phyloP scores from a whole-genome alignment of 2,329 filamentous ascomycete genomes.

The Graphilbum ipis-grandicollis region DNA sequence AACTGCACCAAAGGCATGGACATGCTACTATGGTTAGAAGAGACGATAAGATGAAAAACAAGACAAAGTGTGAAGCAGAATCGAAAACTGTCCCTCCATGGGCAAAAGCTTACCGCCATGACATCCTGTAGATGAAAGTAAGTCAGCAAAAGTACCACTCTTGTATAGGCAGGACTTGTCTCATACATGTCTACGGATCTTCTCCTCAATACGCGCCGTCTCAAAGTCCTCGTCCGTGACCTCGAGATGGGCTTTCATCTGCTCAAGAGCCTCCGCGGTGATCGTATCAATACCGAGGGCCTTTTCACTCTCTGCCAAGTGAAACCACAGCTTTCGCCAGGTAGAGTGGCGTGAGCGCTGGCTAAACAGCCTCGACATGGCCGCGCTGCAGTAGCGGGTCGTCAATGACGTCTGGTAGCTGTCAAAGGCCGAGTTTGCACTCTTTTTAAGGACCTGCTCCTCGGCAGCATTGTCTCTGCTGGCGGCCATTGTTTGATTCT shows the following conservation, averaged over 20 bases:
- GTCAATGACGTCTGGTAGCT: too few relatives aligned
- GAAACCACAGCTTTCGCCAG: slow-evolving; percentile 76
- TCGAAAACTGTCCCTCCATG: slow-evolving; percentile 9
- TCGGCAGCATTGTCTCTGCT: too few relatives aligned
- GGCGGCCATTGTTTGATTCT: too few relatives aligned
- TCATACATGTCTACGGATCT: slow-evolving; percentile 41
- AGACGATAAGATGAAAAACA: too few relatives aligned
- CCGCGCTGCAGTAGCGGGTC: too few relatives aligned
- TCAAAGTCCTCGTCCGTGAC: slow-evolving; percentile 43
- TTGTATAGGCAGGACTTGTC: slow-evolving; percentile 1
- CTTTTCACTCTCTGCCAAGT: slow-evolving; percentile 65
- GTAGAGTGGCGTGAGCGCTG: slow-evolving; percentile 56
- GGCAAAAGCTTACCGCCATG: not conserved
- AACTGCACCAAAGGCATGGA: slow-evolving; percentile 56
- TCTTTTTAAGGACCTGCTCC: too few relatives aligned
- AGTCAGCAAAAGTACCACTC: slow-evolving; percentile 10
- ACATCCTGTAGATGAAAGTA: too few relatives aligned
- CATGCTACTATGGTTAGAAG: slow-evolving; percentile 20
- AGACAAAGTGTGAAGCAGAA: too few relatives aligned
- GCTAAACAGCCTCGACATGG: slow-evolving; percentile 71
- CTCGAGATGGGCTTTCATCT: slow-evolving; percentile 49
- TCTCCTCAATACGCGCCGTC: slow-evolving; percentile 61
- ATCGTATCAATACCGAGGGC: slow-evolving; percentile 61
- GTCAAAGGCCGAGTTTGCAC: too few relatives aligned
- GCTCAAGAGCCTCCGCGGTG: slow-evolving; percentile 53